Percentiles rank a stretch among this genome's conserved stretches.
Evolutionary conservation across 2,329 filamentous ascomycete species (phyloP).

Genomic region (Aspergillus puulaauensis): DNA sequence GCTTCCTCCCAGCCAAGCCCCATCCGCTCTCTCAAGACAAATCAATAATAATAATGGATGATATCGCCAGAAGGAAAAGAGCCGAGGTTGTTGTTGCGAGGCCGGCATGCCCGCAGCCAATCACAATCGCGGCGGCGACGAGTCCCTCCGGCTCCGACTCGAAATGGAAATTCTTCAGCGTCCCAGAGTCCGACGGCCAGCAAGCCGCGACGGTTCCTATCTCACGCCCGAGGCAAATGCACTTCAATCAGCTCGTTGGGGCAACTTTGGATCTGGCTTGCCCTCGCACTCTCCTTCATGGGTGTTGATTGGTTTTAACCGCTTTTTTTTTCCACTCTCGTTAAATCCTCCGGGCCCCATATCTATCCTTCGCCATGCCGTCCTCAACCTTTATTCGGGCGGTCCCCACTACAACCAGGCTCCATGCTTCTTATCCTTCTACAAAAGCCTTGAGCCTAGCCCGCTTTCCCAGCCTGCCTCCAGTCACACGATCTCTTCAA

Average conservation of each 20-base stretch:
- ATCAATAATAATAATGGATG: neutral
- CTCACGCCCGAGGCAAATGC: neutral
- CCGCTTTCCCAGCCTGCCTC: slow-evolving; percentile 3
- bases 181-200: neutral
- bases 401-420: slow-evolving; percentile 19
- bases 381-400: slow-evolving; percentile 15
- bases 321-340: slow-evolving; percentile 10
- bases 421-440: slow-evolving; percentile 12
- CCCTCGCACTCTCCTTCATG: neutral
- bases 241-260: neutral
- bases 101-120: neutral
- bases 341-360: slow-evolving; percentile 1
- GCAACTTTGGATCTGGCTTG: neutral
- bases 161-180: neutral
- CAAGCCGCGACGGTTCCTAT: neutral
- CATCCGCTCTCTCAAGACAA: neutral
- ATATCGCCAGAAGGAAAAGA: neutral
- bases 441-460: slow-evolving; percentile 13
- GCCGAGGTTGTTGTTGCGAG: slow-evolving; percentile 10
- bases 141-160: neutral
- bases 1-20: neutral
- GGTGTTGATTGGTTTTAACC: neutral
- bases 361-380: slow-evolving; percentile 13
- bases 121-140: slow-evolving; percentile 3
- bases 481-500: slow-evolving; percentile 1